A percentile compares a stretch with the other conserved stretches of the same genome.
phyloP scores from a whole-genome alignment of 306 rosid species.

The Cucurbita pepo region DNA sequence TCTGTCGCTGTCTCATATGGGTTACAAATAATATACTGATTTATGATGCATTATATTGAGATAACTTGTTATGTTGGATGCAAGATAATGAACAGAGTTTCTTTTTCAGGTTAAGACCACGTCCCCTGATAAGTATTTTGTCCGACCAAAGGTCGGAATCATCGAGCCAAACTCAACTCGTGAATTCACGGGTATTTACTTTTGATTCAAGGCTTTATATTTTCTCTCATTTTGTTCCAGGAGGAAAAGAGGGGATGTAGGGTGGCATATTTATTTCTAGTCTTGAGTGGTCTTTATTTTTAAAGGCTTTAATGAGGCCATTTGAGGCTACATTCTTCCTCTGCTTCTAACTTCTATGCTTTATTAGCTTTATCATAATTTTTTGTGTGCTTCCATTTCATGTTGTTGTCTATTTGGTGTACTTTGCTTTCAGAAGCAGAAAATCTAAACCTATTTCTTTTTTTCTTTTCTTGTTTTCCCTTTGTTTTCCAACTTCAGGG shows the following conservation, averaged over 20 bases:
- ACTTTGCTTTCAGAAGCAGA: not conserved
- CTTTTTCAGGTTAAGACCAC: constrained; percentile 70
- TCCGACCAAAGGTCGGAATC: constrained; percentile 79
- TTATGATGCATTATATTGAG: not conserved
- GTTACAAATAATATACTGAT: not conserved
- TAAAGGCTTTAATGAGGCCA: not conserved
- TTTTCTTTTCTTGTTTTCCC: too few species aligned
- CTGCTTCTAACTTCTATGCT: not conserved
- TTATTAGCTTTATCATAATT: not conserved
- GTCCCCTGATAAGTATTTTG: constrained; percentile 72
- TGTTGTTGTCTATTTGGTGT: not conserved
- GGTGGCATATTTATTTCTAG: not conserved
- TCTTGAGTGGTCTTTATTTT: not conserved
- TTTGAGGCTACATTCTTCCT: not conserved
- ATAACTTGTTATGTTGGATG: not conserved
- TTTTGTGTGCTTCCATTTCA: not conserved
- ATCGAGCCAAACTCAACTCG: constrained; percentile 44
- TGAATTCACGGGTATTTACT: constrained; percentile 49
- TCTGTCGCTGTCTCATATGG: not conserved
- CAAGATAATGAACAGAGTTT: not conserved
- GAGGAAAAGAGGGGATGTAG: not conserved
- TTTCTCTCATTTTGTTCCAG: not conserved
- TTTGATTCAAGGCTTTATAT: not conserved
- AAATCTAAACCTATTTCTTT: too few species aligned
- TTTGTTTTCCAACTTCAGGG: not conserved